Evolutionary conservation across 331 rosid species (phyloP).

Genomic region (Dryas integrifolia): DNA sequence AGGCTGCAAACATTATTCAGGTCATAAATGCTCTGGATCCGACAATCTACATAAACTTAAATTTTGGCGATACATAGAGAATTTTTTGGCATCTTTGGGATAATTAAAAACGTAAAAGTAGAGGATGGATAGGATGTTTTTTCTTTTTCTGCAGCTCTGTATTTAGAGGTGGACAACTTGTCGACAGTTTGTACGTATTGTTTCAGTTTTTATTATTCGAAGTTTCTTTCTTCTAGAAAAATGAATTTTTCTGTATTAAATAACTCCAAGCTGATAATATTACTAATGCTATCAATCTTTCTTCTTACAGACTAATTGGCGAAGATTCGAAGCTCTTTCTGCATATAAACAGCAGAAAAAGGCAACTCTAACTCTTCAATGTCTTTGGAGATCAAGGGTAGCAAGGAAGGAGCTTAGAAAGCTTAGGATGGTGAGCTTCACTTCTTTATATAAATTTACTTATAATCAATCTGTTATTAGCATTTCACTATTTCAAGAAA

Average conservation of each 20-base stretch:
- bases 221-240: not conserved
- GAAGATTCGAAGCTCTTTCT: conserved; percentile 56
- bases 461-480: not conserved
- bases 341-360: conserved; percentile 61
- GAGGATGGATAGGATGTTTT: too few species aligned
- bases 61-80: conserved; percentile 8
- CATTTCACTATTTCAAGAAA: conserved; percentile 9
- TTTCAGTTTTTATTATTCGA: not conserved
- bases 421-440: conserved; percentile 57
- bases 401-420: conserved; percentile 82
- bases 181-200: too few species aligned
- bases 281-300: conserved; percentile 10
- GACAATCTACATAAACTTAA: conserved; percentile 18
- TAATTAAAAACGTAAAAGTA: not conserved
- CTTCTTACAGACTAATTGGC: conserved; percentile 68
- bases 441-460: conserved; percentile 9
- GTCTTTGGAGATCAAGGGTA: conserved; percentile 77
- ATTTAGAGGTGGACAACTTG: too few species aligned
- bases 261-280: conserved; percentile 4
- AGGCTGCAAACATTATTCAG: conserved; percentile 70
- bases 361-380: conserved; percentile 65
- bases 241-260: too few species aligned
- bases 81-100: not conserved
- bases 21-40: conserved; percentile 36
- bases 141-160: too few species aligned